Base-by-base conservation (phyloP, 176 grass and related monocot genomes). In the Rhynchospora pubera region DNA sequence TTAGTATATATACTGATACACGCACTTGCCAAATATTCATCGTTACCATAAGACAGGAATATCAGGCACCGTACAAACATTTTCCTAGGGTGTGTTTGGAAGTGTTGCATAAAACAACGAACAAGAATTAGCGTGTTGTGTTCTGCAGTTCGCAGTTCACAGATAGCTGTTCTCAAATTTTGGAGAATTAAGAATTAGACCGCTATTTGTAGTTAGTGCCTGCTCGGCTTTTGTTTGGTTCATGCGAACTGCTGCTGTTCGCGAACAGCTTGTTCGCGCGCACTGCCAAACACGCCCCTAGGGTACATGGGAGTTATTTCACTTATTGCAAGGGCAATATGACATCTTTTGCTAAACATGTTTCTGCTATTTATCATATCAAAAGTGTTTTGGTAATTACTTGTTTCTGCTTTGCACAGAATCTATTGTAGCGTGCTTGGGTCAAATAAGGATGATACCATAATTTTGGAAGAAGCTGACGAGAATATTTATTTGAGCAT, bases 371-470 rank as follows among this genome's bases (percentile, higher is more conserved):
- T 64, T 26, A 65, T 72, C 26, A 65, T 32, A 48, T 76, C 21
- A 79, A 53, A 0, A 81, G 26, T 56, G 57, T 85, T 81, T n/a
- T 24, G 68, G 32, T 74, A 8, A 63, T 57, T 18, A 82, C 59
- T 22, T 39, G 44, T 57, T 87, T 73, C 43, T 88, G 57, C 43
- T 86, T 89, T 83, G 18, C 11, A 61, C 84, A 94, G 95, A 79
- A 89, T 98, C 26, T 93, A 87, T 90, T 98, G 79, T 86, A 93
- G 92, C 85, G 87, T 98, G 77, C 89, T 94, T 93, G 92, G 89
- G 89, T 93, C 90, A 21, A 83, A 76, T 58, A 85, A 93, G 66
- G 90, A 94, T 70, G 92, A 90, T 86, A 79, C 89, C 88, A 80
- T 94, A 45, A 90, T 98, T 79, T 78, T 98, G 83, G 95, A 98